Conservation (phyloP, 139 green algal species). For the Chlamydomonas schloesseri region DNA sequence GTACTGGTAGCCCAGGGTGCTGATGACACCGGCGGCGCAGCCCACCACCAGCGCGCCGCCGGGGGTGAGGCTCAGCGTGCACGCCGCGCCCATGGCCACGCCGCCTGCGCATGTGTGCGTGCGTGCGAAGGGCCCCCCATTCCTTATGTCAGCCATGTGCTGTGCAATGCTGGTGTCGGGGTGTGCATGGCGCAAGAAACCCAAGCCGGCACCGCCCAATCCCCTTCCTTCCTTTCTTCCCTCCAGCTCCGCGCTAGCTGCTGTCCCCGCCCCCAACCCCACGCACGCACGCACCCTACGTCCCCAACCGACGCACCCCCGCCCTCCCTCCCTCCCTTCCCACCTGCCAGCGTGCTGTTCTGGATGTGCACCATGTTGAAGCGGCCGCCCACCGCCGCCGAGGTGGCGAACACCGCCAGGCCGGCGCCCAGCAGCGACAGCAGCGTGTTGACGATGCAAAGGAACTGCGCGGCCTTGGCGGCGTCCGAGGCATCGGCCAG, state of each 20-base stretch:
- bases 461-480: constrained; percentile 53
- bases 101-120: too few relatives aligned
- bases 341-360: constrained; percentile 68
- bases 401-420: constrained; percentile 63
- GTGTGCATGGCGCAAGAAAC: too few relatives aligned
- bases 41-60: constrained; percentile 65
- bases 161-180: too few relatives aligned
- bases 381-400: constrained; percentile 23
- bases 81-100: constrained; percentile 74
- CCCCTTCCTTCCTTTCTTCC: too few relatives aligned
- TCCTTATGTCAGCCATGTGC: too few relatives aligned
- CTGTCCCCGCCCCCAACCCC: too few relatives aligned
- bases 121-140: too few relatives aligned
- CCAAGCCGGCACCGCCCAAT: too few relatives aligned
- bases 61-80: constrained; percentile 54
- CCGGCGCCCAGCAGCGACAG: constrained; percentile 64
- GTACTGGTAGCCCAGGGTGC: constrained; percentile 61
- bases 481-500: not conserved
- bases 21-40: constrained; percentile 59
- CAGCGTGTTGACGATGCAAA: constrained; percentile 74
- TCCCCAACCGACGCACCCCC: too few relatives aligned
- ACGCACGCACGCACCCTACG: too few relatives aligned
- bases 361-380: constrained; percentile 61
- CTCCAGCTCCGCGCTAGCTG: too few relatives aligned
- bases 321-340: too few relatives aligned